Base-by-base conservation (phyloP, 1,139 yeast genomes). In the Magnusiomyces sp. region DNA sequence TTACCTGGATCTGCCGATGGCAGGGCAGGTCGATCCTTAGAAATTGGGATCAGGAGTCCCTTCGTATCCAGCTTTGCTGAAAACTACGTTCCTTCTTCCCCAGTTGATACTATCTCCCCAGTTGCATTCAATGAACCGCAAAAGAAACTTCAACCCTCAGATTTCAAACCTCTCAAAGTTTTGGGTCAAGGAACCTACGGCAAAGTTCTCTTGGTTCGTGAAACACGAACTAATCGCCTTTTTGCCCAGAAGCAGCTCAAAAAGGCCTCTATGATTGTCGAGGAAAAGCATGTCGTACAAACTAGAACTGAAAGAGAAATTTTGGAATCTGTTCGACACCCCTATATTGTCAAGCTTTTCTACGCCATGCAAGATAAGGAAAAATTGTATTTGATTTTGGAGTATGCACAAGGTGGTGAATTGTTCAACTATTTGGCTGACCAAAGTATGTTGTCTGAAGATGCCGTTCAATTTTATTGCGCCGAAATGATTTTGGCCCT, bases 111-210 rank as follows among this genome's bases (percentile, higher is more conserved):
- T 31, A 13, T 9, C 34, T 37, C 37, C 23, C 43, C 34, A 39
- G 38, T 45, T 31, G 20, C 34, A 19, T 14, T 33, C 23, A 14
- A 19, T 43, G 14, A 27, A 19, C 40, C 27, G 2, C 29, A 17
- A 7, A 62, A 68, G 58, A 56, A 69, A 61, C 56, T 65, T 56
- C 56, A 52, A 6, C 72, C 79, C 1, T 59, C 71, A 1, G 95
- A 89, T 63, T 89, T 89, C 60, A 81, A 77, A 56, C 85, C 86
- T 1, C 68, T 89, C 10, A 83, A 81, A 64, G 94, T 88, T 0
- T 71, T 89, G n/a, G 97, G 97, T 0, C 79, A 81, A 55, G 97
- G 97, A 2, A 89, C 95, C 13, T 89, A 87, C 60, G 97, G 97
- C 5, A 88, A 87, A 63, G 97, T 89, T 1, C 63, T 87, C 19